Base-by-base conservation (phyloP, 768 basidiomycete species). In the Lentinula aciculospora region DNA sequence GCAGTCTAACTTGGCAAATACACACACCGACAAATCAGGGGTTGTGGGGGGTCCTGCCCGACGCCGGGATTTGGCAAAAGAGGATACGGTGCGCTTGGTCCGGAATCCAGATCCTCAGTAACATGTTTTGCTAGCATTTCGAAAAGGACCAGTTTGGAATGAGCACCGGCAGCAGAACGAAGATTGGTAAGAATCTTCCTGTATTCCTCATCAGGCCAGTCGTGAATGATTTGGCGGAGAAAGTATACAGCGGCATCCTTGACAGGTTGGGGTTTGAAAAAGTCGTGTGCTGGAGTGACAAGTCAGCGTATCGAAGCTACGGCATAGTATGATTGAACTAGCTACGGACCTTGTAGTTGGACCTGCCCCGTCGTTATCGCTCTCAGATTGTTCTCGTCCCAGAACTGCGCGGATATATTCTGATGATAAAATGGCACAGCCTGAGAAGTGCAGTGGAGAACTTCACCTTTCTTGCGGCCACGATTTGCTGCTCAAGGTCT, bases 141-240 rank as follows among this genome's bases (percentile, higher is more conserved):
- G 37, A 67, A 62, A 17, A 72, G 34, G 9, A 72, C 46, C 13
- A 72, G 61, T 56, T 66, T 67, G 17, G 68, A 65, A 3, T 39
- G 40, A 0, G 64, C 31, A 36, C 46, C 42, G 2, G 69, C 69
- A 13, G 68, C 69, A 15, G 58, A 59, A 9, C 66, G 63, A 1
- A 68, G 40, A 31, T 67, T 55, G 3, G 60, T 59, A 19, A 73
- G 60, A 28, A 73, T 72, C 34, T 60, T 59, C n/a, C 63, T 64
- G 4, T 60, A 59, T 23, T 65, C 62, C 23, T 32, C 28, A 40
- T 67, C 64, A 9, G 65, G 50, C 65, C 66, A 72, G 57, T 75
- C 71, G 53, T 75, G 74, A 37, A 72, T 58, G 56, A 72, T 65
- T 6, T 63, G 57, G 21, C 71, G 65, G 19, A 67, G 46, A 60